Base-by-base conservation (phyloP, 208 protist species). In the Histomonas meleagridis region DNA sequence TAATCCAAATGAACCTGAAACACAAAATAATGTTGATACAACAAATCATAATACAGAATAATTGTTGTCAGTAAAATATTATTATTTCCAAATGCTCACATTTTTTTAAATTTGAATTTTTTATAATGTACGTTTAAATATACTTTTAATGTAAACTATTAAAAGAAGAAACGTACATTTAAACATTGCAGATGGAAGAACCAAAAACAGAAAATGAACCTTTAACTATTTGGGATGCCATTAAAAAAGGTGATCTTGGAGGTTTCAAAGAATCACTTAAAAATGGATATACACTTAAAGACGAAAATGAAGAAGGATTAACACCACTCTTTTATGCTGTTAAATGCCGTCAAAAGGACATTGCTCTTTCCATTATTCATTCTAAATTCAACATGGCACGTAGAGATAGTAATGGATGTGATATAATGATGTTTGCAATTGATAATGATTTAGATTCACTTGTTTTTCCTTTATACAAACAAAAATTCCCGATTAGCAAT, bases 401-500 rank as follows among this genome's bases (percentile, higher is more conserved):
- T 28, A 72, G 40, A 43, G 65, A 72, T 28, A 72, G 40, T 5
- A 32, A 86, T 7, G 76, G 76, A 51, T 57, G 55, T 18, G 76
- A 86, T 86, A 26, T n/a, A 38, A 86, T 86, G 18, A 86, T 86
- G 76, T 86, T 57, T 55, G 76, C 76, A 32, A 86, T 86, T 38
- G 76, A 86, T 38, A 18, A 28, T 86, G 76, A 46, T 16, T 26
- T 55, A 5, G 76, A 28, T 16, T 26, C 46, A 40, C 40, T 18
- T 16, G 76, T 86, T 28, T n/a, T 51, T 14, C 46, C 46, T 32
- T n/a, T 86, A 0, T 43, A 55, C 18, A 86, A 86, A 46, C 21
- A 55, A 55, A 86, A 86, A 55, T 26, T 40, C 5, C 40, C 46
- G 5, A 1, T 86, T 16, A 86, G 16, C 5, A 86, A 86, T 48